Percentiles rank a stretch among this genome's conserved stretches.
Evolutionary conservation across 176 grass and related monocot genomes (phyloP).

Genomic region (Echinochloa phyllopogon): DNA sequence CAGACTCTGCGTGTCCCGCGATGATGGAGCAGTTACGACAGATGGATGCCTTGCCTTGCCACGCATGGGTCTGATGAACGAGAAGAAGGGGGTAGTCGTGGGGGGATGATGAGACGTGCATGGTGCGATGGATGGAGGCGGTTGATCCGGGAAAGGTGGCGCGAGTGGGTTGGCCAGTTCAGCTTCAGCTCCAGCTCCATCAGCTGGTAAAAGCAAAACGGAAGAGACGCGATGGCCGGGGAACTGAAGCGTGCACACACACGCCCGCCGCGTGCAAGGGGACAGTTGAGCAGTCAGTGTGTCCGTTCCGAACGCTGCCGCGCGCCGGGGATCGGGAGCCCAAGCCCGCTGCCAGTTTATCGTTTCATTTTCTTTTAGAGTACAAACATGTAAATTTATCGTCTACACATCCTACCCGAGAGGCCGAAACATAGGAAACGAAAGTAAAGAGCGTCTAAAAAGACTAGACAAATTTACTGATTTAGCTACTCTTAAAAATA

Average conservation of each 20-base stretch:
- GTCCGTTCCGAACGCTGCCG: background rate
- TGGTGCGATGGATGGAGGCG: background rate
- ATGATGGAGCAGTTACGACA: background rate
- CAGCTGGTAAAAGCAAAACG: conserved; percentile 12
- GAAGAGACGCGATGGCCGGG: background rate
- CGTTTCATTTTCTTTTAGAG: no score
- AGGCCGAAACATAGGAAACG: no score
- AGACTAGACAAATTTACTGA: no score
- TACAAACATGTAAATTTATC: no score
- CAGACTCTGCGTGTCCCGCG: background rate
- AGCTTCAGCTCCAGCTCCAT: background rate
- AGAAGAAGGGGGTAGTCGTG: no score
- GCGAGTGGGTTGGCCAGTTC: conserved; percentile 14
- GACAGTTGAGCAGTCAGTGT: background rate
- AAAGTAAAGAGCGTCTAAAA: no score
- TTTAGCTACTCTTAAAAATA: no score
- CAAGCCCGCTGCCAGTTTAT: no score
- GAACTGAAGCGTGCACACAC: background rate
- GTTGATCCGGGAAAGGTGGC: conserved; percentile 46
- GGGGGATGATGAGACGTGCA: background rate
- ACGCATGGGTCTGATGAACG: background rate
- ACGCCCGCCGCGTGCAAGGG: no score
- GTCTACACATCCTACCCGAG: no score
- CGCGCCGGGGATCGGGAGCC: no score
- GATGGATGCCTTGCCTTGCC: background rate